phyloP scores from a whole-genome alignment of 2,329 filamentous ascomycete genomes.

The Cytospora piceicola region DNA sequence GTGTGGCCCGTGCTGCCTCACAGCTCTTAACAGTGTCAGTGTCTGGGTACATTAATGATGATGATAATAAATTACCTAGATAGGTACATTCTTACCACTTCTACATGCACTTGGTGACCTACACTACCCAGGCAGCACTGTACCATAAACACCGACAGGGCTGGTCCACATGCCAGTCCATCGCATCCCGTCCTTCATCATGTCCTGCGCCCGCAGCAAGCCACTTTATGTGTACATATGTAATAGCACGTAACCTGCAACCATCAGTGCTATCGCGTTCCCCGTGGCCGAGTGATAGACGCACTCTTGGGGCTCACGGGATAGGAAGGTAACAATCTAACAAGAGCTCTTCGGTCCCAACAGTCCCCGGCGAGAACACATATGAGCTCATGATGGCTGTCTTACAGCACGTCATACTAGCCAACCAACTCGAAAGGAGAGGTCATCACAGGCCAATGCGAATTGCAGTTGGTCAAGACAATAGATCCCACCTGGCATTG shows the following conservation, averaged over 20 bases:
- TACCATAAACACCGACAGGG: neutral
- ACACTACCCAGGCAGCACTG: too few species aligned
- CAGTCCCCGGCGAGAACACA: neutral
- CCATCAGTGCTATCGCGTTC: neutral
- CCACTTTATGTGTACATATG: neutral
- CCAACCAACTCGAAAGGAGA: too few species aligned
- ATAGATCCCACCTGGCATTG: too few species aligned
- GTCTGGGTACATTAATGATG: too few species aligned
- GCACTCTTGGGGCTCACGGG: neutral
- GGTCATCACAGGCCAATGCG: too few species aligned
- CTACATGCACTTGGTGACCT: too few species aligned
- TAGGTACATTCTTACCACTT: too few species aligned
- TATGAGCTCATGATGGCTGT: too few species aligned
- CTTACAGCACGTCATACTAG: too few species aligned
- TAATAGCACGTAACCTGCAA: neutral
- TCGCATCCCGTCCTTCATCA: neutral
- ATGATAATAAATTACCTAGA: too few species aligned
- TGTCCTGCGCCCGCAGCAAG: neutral
- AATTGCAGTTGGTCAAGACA: too few species aligned
- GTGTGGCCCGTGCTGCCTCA: slow-evolving; percentile 31
- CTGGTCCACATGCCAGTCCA: neutral
- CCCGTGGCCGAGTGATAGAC: neutral
- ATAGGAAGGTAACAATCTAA: neutral
- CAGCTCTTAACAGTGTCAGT: neutral
- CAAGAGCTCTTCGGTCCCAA: neutral